Percentiles rank a stretch among this genome's conserved stretches.
phyloP scores from a whole-genome alignment of 2,329 filamentous ascomycete species.

The Acrocalymma vagum region DNA sequence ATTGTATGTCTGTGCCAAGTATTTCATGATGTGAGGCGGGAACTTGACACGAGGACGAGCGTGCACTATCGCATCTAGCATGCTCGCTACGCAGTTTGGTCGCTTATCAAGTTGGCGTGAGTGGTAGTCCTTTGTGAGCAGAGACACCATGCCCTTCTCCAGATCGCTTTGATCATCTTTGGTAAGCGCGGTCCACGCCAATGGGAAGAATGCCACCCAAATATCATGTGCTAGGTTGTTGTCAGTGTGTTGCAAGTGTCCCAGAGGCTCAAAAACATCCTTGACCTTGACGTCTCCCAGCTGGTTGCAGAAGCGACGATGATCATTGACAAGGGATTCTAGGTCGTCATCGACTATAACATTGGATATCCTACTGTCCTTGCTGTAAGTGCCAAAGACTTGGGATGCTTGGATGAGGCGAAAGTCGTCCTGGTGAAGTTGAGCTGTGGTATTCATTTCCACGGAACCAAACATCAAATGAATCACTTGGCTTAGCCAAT shows the following conservation, averaged over 20 bases:
- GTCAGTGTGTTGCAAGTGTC: conserved; percentile 92
- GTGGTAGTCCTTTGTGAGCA: conserved; percentile 96
- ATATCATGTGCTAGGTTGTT: conserved; percentile 82
- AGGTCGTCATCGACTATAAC: conserved; percentile 83
- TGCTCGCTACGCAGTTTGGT: conserved; percentile 92
- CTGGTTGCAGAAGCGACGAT: conserved; percentile 84
- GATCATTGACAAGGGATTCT: conserved; percentile 78
- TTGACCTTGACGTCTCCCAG: conserved; percentile 85
- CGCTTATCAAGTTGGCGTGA: conserved; percentile 92
- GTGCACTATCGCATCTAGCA: conserved; percentile 86
- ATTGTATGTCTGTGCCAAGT: conserved; percentile 91
- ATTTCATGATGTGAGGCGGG: conserved; percentile 95
- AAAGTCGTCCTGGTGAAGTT: conserved; percentile 86
- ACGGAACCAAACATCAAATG: conserved; percentile 91
- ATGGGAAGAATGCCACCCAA: conserved; percentile 90
- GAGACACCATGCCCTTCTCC: conserved; percentile 86
- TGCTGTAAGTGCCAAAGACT: conserved; percentile 76
- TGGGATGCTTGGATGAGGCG: conserved; percentile 76
- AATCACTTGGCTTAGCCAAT: conserved; percentile 95
- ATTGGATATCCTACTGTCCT: conserved; percentile 69
- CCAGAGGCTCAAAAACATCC: conserved; percentile 88
- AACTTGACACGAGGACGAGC: conserved; percentile 89
- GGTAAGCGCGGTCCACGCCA: conserved; percentile 89
- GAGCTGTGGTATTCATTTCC: conserved; percentile 81
- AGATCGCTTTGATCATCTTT: conserved; percentile 90